A percentile compares a stretch with the other conserved stretches of the same genome.
Evolutionary conservation across 805 yeast species (phyloP).

Genomic region (Starmerella vaccinii): DNA sequence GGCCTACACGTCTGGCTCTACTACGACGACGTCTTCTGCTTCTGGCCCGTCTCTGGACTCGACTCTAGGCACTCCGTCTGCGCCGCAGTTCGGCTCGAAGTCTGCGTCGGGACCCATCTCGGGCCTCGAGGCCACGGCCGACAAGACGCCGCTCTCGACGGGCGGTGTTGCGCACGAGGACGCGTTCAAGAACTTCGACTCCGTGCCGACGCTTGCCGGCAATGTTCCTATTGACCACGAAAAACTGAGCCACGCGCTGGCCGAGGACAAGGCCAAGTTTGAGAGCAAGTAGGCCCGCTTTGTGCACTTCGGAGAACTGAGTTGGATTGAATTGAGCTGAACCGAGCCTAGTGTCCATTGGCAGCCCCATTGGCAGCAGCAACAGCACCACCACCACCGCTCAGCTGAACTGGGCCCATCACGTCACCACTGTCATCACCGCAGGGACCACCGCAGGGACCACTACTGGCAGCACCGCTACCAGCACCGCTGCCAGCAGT

Average conservation of each 20-base stretch:
- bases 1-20: constrained; percentile 19
- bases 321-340: too few species aligned
- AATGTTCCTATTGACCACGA: constrained; percentile 26
- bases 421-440: too few species aligned
- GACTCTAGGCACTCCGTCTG: constrained; percentile 3
- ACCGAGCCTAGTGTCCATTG: too few species aligned
- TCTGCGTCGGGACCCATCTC: background rate
- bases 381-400: too few species aligned
- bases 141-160: background rate
- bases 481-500: too few species aligned
- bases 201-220: constrained; percentile 31
- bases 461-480: too few species aligned
- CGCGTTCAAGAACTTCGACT: constrained; percentile 22
- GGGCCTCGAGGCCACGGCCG: background rate
- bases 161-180: constrained; percentile 8
- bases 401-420: too few species aligned
- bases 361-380: too few species aligned
- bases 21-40: background rate
- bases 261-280: constrained; percentile 17
- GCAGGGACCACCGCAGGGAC: too few species aligned
- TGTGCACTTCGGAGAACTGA: too few species aligned
- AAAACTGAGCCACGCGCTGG: constrained; percentile 16
- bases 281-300: too few species aligned
- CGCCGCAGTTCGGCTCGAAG: background rate
- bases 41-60: background rate